Conservation (phyloP, 2,329 filamentous ascomycete genomes). For the Xylariomycetidae sp. region DNA sequence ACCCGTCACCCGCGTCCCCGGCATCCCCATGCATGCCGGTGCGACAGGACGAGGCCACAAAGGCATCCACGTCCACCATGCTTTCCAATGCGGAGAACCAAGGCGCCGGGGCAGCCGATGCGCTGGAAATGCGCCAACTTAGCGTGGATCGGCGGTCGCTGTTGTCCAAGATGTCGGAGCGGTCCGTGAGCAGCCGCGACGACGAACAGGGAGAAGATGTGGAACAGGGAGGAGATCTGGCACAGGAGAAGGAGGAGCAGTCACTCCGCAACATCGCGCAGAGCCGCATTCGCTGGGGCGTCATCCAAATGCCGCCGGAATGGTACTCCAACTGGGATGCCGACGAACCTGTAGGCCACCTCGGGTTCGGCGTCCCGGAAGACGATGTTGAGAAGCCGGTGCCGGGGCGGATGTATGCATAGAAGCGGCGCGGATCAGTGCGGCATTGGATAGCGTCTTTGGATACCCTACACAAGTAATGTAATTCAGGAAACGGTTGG, state of each 20-base stretch:
- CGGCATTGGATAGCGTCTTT: no score
- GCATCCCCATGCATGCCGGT: neutral
- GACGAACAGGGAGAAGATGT: no score
- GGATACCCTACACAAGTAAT: no score
- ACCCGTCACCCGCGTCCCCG: neutral
- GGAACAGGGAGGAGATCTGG: neutral
- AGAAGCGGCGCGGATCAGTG: no score
- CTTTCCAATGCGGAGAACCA: no score
- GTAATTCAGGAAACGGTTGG: no score
- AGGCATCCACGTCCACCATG: no score
- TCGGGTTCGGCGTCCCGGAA: slow-evolving; percentile 15
- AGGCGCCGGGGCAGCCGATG: no score
- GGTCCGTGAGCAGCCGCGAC: no score
- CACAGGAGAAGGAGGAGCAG: neutral
- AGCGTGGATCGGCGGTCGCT: no score
- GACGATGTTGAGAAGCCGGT: slow-evolving; percentile 11
- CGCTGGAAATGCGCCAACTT: no score
- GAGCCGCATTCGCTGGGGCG: neutral
- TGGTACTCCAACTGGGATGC: slow-evolving; percentile 6
- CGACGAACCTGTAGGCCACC: slow-evolving; percentile 9
- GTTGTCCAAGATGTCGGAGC: neutral
- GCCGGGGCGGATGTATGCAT: slow-evolving; percentile 13
- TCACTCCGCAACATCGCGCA: slow-evolving; percentile 1
- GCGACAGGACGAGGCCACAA: neutral
- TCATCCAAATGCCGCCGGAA: neutral